These are phyloP conservation scores for Hyphopichia pseudoburtonii DNA, from an alignment of 1,139 yeast species.

Conservation along the genomic window DNA sequence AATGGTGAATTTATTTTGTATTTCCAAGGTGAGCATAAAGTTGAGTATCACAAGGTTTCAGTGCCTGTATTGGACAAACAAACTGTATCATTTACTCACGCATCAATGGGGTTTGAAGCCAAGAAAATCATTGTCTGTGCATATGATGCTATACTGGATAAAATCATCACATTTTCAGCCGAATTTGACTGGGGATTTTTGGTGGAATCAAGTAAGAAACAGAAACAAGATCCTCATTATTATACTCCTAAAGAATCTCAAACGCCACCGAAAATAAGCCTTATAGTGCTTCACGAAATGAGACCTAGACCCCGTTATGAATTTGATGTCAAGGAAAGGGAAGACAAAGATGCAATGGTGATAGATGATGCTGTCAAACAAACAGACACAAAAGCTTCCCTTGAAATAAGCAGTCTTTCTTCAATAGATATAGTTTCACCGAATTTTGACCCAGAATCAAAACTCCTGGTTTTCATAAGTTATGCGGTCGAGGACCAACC, in stretches of 20 bases:
- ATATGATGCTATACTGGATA: conserved; percentile 39
- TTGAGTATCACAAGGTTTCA: conserved; percentile 49
- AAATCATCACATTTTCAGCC: conserved; percentile 49
- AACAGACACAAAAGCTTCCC: conserved; percentile 12
- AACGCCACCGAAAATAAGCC: conserved; percentile 23
- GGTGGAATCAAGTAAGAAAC: conserved; percentile 46
- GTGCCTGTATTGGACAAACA: conserved; percentile 20
- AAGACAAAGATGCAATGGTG: conserved; percentile 19
- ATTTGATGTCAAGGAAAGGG: conserved; percentile 11
- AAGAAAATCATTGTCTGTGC: conserved; percentile 50
- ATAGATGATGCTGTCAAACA: conserved; percentile 16
- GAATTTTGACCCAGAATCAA: conserved; percentile 30
- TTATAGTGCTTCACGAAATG: conserved; percentile 30
- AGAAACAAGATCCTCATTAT: conserved; percentile 50
- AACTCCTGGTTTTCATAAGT: conserved; percentile 38
- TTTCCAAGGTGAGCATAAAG: conserved; percentile 63
- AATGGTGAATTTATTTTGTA: conserved; percentile 61
- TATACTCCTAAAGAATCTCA: conserved; percentile 47
- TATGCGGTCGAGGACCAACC: conserved; percentile 25
- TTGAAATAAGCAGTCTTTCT: conserved; percentile 16
- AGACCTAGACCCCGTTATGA: conserved; percentile 21
- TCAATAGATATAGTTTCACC: conserved; percentile 48
- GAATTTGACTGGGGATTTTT: conserved; percentile 64
- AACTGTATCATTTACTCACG: conserved; percentile 35
- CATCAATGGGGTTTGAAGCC: conserved; percentile 60